Evolutionary conservation across 768 basidiomycete species (phyloP).

Genomic region (Lentinula boryana): DNA sequence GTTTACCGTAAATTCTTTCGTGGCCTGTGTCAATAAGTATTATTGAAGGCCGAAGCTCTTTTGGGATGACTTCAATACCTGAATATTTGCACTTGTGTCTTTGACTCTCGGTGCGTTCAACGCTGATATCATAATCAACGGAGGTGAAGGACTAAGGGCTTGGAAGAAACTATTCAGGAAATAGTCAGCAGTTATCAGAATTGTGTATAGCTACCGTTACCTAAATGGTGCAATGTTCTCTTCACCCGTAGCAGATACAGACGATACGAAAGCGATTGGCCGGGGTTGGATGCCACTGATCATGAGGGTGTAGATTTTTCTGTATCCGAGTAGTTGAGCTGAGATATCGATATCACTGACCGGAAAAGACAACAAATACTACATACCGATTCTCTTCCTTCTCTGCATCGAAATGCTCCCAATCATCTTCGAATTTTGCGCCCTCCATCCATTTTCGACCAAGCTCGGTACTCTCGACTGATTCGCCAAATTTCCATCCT

Average conservation of each 20-base stretch:
- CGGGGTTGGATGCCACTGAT: conserved; percentile 55
- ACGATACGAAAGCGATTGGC: conserved; percentile 68
- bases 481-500: conserved; percentile 30
- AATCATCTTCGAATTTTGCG: conserved; percentile 26
- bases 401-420: conserved; percentile 30
- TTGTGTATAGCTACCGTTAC: conserved; percentile 12
- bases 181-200: background rate
- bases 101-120: conserved; percentile 26
- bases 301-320: conserved; percentile 39
- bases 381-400: conserved; percentile 27
- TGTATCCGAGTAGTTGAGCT: conserved; percentile 6
- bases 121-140: conserved; percentile 53
- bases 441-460: conserved; percentile 34
- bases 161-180: conserved; percentile 34
- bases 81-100: conserved; percentile 65
- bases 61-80: conserved; percentile 5
- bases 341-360: background rate
- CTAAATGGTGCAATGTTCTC: conserved; percentile 61
- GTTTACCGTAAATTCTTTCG: conserved; percentile 66
- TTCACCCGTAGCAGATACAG: conserved; percentile 42
- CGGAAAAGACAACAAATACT: background rate
- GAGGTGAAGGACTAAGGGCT: conserved; percentile 52
- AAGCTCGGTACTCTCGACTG: conserved; percentile 23
- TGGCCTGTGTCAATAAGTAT: conserved; percentile 18
- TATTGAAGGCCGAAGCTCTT: background rate